These are phyloP conservation scores for Salix koriyanagi DNA, from an alignment of 345 rosid genomes.

Conservation along the genomic window DNA sequence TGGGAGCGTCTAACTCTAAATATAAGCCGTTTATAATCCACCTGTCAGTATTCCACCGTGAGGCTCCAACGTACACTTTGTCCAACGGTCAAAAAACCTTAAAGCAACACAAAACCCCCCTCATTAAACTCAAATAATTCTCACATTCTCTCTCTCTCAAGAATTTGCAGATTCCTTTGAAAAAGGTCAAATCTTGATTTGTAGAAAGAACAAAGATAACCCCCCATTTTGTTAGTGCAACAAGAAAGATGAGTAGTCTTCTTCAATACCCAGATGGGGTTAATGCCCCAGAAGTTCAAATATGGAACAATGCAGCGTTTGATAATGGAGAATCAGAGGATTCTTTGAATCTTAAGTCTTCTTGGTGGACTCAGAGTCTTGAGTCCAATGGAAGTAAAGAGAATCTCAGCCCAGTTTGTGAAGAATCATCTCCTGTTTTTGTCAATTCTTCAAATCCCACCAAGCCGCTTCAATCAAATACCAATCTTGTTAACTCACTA, in stretches of 20 bases:
- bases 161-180: not conserved
- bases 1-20: constrained; percentile 62
- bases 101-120: not conserved
- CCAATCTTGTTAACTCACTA: constrained; percentile 18
- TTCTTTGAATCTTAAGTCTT: constrained; percentile 32
- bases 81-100: constrained; percentile 64
- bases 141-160: not conserved
- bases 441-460: constrained; percentile 25
- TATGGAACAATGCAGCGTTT: constrained; percentile 92
- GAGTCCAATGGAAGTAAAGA: constrained; percentile 63
- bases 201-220: not conserved
- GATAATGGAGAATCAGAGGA: constrained; percentile 64
- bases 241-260: constrained; percentile 45
- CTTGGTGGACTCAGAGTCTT: constrained; percentile 55
- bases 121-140: not conserved
- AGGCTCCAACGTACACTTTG: constrained; percentile 53
- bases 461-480: constrained; percentile 37
- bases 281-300: constrained; percentile 50
- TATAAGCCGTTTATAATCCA: constrained; percentile 36
- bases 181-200: not conserved
- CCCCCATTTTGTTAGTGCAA: not conserved
- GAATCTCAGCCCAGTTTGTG: constrained; percentile 36
- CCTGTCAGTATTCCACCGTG: constrained; percentile 34
- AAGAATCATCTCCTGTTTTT: constrained; percentile 23
- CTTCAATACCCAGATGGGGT: constrained; percentile 43